phyloP scores from a whole-genome alignment of 257 asterid genomes.

The Salvia miltiorrhiza region DNA sequence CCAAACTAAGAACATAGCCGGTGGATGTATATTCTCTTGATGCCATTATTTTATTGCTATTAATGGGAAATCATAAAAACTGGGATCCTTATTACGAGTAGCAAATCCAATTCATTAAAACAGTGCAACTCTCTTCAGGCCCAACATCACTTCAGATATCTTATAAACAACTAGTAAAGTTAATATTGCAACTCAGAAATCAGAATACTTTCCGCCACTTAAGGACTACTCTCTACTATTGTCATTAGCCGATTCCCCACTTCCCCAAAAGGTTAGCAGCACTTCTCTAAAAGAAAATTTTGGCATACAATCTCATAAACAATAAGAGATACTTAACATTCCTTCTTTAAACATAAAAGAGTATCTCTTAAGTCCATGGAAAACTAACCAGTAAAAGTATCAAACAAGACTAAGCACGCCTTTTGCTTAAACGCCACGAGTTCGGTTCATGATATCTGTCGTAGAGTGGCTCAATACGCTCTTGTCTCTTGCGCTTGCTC shows the following conservation, averaged over 20 bases:
- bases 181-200: neutral
- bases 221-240: neutral
- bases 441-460: conserved; percentile 94
- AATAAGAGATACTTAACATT: neutral
- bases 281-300: neutral
- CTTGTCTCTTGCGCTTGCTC: conserved; percentile 98
- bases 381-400: conserved; percentile 22
- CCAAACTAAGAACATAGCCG: neutral
- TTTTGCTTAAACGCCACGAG: conserved; percentile 93
- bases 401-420: conserved; percentile 62
- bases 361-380: neutral
- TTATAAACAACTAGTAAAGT: neutral
- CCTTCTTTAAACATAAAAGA: neutral
- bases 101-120: neutral
- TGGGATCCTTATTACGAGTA: neutral
- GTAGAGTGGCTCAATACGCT: conserved; percentile 88
- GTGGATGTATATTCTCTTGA: no score
- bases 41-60: neutral
- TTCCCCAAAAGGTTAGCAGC: neutral
- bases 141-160: neutral
- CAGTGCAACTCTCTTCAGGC: no score
- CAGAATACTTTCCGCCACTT: neutral
- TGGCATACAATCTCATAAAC: neutral
- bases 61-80: neutral
- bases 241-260: neutral